Percentiles rank a stretch among this genome's conserved stretches.
These are phyloP conservation scores for Phoma sp. DNA, from an alignment of 2,329 filamentous ascomycete genomes.

Conservation along the genomic window DNA sequence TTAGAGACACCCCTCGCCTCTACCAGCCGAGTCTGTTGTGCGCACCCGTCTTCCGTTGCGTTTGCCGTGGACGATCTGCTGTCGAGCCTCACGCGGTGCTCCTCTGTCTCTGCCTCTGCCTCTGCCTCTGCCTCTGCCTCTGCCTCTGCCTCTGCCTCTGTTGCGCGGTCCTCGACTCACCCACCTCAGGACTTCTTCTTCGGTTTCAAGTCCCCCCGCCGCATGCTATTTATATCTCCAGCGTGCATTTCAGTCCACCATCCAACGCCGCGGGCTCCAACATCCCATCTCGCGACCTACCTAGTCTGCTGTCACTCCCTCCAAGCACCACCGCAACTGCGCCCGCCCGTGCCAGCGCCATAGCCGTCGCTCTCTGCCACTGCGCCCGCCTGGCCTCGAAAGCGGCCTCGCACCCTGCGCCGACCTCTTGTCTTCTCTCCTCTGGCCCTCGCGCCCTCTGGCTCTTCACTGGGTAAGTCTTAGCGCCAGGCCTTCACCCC, in stretches of 20 bases:
- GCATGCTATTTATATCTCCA: slow-evolving; percentile 15
- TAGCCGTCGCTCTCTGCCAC: slow-evolving; percentile 11
- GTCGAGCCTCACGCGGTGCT: not conserved
- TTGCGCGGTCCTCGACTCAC: slow-evolving; percentile 11
- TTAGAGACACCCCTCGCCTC: slow-evolving; percentile 24
- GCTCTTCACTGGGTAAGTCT: slow-evolving; percentile 46
- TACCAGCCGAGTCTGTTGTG: slow-evolving; percentile 11
- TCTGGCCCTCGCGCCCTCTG: slow-evolving; percentile 9
- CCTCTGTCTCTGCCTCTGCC: too few relatives aligned
- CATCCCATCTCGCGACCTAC: not conserved
- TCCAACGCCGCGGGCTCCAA: slow-evolving; percentile 22
- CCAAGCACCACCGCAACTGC: slow-evolving; percentile 17
- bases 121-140: not conserved
- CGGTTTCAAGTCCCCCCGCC: slow-evolving; percentile 14
- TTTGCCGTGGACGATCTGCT: not conserved
- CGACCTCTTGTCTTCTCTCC: not conserved
- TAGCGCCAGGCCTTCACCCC: slow-evolving; percentile 42
- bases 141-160: not conserved
- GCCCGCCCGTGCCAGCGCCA: slow-evolving; percentile 10
- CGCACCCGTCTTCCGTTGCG: not conserved
- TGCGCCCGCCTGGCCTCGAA: slow-evolving; percentile 18
- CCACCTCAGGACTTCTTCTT: not conserved
- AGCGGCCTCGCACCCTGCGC: slow-evolving; percentile 20
- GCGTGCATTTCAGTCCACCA: slow-evolving; percentile 18
- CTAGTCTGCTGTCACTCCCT: slow-evolving; percentile 5